Percentiles rank a stretch among this genome's conserved stretches.
These are phyloP conservation scores for Salix purpurea DNA, from an alignment of 345 rosid genomes.

Conservation along the genomic window DNA sequence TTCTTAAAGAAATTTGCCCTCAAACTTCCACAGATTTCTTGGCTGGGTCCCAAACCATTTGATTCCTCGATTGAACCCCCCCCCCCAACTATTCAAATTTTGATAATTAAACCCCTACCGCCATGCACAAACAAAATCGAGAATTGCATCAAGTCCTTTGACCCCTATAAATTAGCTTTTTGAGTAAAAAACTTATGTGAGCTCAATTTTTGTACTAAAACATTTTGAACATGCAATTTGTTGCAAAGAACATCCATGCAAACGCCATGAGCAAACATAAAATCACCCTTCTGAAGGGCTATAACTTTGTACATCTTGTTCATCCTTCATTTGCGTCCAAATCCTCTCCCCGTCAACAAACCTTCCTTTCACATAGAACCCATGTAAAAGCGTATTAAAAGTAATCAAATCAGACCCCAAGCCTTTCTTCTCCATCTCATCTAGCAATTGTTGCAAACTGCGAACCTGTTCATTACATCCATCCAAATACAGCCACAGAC, in stretches of 20 bases:
- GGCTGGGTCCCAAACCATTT: too few species aligned
- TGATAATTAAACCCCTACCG: too few species aligned
- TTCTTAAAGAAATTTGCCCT: neutral
- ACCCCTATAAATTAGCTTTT: too few species aligned
- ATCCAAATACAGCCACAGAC: too few species aligned
- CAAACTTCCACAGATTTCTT: too few species aligned
- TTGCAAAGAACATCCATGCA: conserved; percentile 34
- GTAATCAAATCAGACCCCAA: conserved; percentile 46
- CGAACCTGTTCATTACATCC: too few species aligned
- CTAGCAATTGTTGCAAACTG: conserved; percentile 11
- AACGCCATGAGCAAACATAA: conserved; percentile 42
- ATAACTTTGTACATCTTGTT: too few species aligned
- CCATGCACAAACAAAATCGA: too few species aligned
- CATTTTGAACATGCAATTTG: conserved; percentile 27
- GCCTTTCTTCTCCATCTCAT: conserved; percentile 60
- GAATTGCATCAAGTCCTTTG: too few species aligned
- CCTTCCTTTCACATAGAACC: conserved; percentile 37
- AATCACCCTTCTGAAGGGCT: conserved; percentile 49
- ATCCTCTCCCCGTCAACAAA: conserved; percentile 44
- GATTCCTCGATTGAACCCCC: too few species aligned
- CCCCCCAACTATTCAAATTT: too few species aligned
- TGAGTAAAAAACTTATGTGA: too few species aligned
- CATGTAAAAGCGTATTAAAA: conserved; percentile 49
- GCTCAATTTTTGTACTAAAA: conserved; percentile 30
- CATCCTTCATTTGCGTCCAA: conserved; percentile 33